Base-by-base conservation (phyloP, 139 green algal species). In the Ettlia oleoabundans region DNA sequence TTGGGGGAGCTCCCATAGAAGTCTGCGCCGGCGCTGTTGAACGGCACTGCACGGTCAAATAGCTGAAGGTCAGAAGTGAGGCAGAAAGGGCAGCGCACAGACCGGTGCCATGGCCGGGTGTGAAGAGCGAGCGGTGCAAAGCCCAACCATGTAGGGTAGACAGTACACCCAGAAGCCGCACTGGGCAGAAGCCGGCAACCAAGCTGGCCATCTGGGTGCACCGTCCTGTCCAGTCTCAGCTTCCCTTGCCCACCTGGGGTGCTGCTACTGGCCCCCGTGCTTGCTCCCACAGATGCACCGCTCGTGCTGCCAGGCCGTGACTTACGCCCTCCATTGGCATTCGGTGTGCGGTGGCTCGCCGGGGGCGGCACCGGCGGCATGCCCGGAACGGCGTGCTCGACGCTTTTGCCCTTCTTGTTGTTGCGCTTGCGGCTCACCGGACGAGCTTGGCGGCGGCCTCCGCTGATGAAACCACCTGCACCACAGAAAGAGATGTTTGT, bases 391-490 rank as follows among this genome's bases (percentile, higher is more conserved):
- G 65, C 41, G 40, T 55, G 55, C 53, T 82, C 74, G 3, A 32
- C 77, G 3, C 15, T 22, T 47, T 83, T 76, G 32, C 64, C 64
- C 28, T 30, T 42, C 80, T 85, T 80, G 33, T 33, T 51, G 33
- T 24, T 41, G 71, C 42, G 67, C 47, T 42, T 41, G 32, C 68
- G 68, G 19, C 41, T 28, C 4, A 38, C 30, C 40, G 32, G 1
- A 38, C 38, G 18, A 62, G 37, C 75, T n/a, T 76, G 77, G 33
- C 77, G 63, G 1, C 86, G 82, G 1, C 90, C 90, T 21, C 82
- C 78, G 38, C 90, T 85, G 80, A 94, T 88, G 83, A 81, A 92
- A 13, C 90, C 91, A 41, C n/a, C n/a, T n/a, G n/a, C n/a, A n/a
- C n/a, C n/a, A n/a, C n/a, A n/a, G n/a, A n/a, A n/a, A n/a, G n/a